These are phyloP conservation scores for Cryphonectria nitschkei DNA, from an alignment of 2,329 filamentous ascomycete species.

Conservation along the genomic window DNA sequence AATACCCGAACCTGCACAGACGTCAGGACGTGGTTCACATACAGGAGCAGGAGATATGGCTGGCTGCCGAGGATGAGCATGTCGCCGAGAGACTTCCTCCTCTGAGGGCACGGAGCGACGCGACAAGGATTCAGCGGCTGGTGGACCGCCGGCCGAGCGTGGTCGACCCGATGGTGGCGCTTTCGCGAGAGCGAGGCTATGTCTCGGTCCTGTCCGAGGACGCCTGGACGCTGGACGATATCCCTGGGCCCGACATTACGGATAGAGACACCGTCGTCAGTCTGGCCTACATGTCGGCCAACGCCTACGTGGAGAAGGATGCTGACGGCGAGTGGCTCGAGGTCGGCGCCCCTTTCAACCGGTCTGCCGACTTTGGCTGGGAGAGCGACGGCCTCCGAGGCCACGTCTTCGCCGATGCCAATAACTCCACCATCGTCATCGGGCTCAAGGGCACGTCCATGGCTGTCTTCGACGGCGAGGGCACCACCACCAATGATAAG, in stretches of 20 bases:
- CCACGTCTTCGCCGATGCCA: constrained; percentile 87
- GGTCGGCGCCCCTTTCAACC: constrained; percentile 78
- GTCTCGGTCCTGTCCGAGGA: constrained; percentile 70
- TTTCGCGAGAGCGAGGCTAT: constrained; percentile 70
- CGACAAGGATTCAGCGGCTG: constrained; percentile 77
- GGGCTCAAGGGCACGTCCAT: constrained; percentile 89
- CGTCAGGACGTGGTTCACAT: constrained; percentile 69
- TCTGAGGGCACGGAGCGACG: constrained; percentile 65
- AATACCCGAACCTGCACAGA: constrained; percentile 76
- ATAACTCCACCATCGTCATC: constrained; percentile 85
- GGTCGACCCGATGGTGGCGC: constrained; percentile 77
- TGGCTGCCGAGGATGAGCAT: constrained; percentile 63
- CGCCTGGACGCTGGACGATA: constrained; percentile 81
- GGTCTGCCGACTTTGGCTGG: constrained; percentile 91
- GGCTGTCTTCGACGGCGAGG: constrained; percentile 94
- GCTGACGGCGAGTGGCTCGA: constrained; percentile 80
- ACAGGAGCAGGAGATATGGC: constrained; percentile 61
- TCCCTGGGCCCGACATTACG: constrained; percentile 78
- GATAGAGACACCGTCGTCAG: constrained; percentile 84
- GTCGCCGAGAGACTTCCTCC: constrained; percentile 53
- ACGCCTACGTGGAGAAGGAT: constrained; percentile 82
- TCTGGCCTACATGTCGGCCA: constrained; percentile 84
- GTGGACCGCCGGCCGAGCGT: constrained; percentile 75
- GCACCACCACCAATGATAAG: constrained; percentile 97
- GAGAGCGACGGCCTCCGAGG: constrained; percentile 84